A percentile compares a stretch with the other conserved stretches of the same genome.
Evolutionary conservation across 352 stramenopile species (phyloP).

Genomic region (Phytophthora niederhauseri): DNA sequence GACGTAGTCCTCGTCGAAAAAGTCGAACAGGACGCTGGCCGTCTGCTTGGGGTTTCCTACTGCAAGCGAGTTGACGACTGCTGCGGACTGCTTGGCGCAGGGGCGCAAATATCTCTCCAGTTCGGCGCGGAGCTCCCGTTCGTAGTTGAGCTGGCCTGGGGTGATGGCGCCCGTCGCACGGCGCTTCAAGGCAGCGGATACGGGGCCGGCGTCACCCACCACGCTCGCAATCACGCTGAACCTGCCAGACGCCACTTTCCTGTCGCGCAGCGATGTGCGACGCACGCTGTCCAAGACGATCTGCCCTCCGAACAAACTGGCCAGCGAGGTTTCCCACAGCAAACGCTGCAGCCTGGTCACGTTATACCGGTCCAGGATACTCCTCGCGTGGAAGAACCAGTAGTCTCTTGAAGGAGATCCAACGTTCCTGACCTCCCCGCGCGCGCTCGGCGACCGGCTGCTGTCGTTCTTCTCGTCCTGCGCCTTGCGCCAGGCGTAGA

Average conservation of each 20-base stretch:
- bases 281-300: conserved; percentile 64
- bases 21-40: conserved; percentile 53
- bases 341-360: conserved; percentile 73
- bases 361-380: conserved; percentile 67
- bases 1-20: conserved; percentile 71
- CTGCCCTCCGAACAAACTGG: conserved; percentile 68
- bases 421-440: conserved; percentile 53
- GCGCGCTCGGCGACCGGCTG: conserved; percentile 36
- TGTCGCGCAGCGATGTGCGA: conserved; percentile 18
- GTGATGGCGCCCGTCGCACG: conserved; percentile 23
- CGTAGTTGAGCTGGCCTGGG: conserved; percentile 28
- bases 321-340: conserved; percentile 74
- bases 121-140: conserved; percentile 47
- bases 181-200: conserved; percentile 31
- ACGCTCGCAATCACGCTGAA: conserved; percentile 36
- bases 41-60: conserved; percentile 43
- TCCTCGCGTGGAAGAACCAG: conserved; percentile 72
- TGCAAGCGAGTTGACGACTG: conserved; percentile 37
- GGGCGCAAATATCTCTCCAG: conserved; percentile 56
- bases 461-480: conserved; percentile 45
- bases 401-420: conserved; percentile 69
- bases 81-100: conserved; percentile 45
- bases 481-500: conserved; percentile 67
- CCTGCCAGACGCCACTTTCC: conserved; percentile 16
- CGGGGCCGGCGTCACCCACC: conserved; percentile 27